Percentiles rank a stretch among this genome's conserved stretches.
Evolutionary conservation across 768 basidiomycete genomes (phyloP).

Genomic region (Russula sp.): DNA sequence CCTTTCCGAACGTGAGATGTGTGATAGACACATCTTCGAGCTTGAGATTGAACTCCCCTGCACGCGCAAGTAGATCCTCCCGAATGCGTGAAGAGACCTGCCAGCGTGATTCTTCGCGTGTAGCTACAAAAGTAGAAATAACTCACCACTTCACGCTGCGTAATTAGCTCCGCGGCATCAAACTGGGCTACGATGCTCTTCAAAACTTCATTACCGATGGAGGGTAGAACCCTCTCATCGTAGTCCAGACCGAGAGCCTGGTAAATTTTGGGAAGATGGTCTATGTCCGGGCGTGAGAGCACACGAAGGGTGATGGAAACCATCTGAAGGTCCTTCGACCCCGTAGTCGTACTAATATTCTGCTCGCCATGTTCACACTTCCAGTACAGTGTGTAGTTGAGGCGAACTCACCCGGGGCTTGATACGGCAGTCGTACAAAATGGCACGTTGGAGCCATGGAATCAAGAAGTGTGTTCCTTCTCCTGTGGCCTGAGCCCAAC

Average conservation of each 20-base stretch:
- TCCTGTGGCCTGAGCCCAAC: constrained; percentile 56
- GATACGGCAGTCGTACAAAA: constrained; percentile 95
- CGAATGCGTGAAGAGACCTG: constrained; percentile 90
- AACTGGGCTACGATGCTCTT: constrained; percentile 99
- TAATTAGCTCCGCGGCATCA: constrained; percentile 94
- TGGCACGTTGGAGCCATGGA: constrained; percentile 93
- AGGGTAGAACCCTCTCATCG: constrained; percentile 95
- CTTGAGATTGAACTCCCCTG: constrained; percentile 92
- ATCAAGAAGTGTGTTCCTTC: constrained; percentile 97
- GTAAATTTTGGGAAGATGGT: constrained; percentile 89
- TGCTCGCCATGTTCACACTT: constrained; percentile 30
- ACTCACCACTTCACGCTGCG: constrained; percentile 93
- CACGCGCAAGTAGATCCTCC: constrained; percentile 85
- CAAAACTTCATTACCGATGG: constrained; percentile 95
- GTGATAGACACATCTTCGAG: constrained; percentile 98
- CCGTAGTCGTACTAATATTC: constrained; percentile 99
- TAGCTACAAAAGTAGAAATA: background rate
- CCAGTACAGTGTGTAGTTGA: background rate
- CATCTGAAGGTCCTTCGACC: constrained; percentile 98
- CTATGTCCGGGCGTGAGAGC: constrained; percentile 85
- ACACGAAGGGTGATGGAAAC: constrained; percentile 95
- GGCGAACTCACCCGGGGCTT: constrained; percentile 73
- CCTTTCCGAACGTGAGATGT: constrained; percentile 84
- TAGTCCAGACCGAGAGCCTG: constrained; percentile 93
- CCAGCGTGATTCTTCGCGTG: background rate